Evolutionary conservation across 106 monocot genomes (phyloP), one percentile per base, ranked within the genome.

Genomic region (Agapanthus africanus): DNA sequence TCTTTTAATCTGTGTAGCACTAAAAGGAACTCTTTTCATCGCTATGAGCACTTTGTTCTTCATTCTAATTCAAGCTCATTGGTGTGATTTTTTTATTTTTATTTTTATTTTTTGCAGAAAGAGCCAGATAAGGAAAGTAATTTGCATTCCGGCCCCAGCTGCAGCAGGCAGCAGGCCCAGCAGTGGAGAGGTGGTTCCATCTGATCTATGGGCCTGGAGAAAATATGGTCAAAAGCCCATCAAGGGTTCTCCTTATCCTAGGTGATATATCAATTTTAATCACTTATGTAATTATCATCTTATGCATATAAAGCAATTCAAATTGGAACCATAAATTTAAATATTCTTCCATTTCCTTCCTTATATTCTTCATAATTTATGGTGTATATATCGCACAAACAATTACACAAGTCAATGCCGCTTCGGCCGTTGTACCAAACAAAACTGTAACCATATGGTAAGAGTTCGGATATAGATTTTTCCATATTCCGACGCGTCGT

Each of bases 131-230:
- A 91, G 82, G 76, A 93, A 87, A 82, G 93, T 93, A 67, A 84
- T 93, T 11, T 93, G 93, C 82, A 84, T 93, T 33, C 93, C 93
- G 66, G 93, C 93, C 54, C 90, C 86, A 28, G 86, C 86, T 38
- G 82, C 82, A 42, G 73, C 79, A 19, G 80, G 78, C 63, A 84
- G 77, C 21, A 87, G 90, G 65, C 67, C 86, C 19, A 47, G 16
- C 3, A 87, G 68, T 22, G 93, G 93, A 59, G 93, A 93, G 68
- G 90, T 93, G 30, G 87, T 93, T 64, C 93, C 93, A 23, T 90
- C 90, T 73, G 93, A 93, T 82, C 87, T 93, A 9, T 93, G 93
- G 93, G 93, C 93, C 61, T 93, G 93, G 93, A 90, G 93, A 68
- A 93, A 93, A 67, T 93, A 93, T 70, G 93, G 93, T 6, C 93